phyloP scores from a whole-genome alignment of 1,139 yeast species.

The Sporopachydermia cereana region DNA sequence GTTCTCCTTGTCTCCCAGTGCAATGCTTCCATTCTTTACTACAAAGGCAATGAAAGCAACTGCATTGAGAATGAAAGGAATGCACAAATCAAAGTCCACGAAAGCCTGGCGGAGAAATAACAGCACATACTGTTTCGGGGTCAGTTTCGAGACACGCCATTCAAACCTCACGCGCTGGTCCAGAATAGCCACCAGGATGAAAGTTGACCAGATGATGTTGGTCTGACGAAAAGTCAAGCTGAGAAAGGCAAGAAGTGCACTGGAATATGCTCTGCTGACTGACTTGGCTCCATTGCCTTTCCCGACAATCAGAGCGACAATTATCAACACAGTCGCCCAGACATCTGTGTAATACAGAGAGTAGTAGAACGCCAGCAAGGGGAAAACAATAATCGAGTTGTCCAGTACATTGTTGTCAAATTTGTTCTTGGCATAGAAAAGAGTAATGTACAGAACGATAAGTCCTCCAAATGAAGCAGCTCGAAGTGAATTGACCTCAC shows the following conservation, averaged over 20 bases:
- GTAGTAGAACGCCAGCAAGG: conserved; percentile 62
- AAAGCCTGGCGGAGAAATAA: conserved; percentile 14
- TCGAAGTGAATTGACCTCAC: conserved; percentile 36
- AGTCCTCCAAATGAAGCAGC: conserved; percentile 58
- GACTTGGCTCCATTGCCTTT: conserved; percentile 17
- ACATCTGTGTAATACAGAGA: conserved; percentile 84
- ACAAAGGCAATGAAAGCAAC: conserved; percentile 45
- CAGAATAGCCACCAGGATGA: conserved; percentile 43
- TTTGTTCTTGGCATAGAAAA: conserved; percentile 9
- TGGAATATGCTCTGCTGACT: conserved; percentile 12
- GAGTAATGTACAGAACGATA: conserved; percentile 32
- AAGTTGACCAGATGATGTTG: conserved; percentile 75
- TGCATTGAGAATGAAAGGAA: conserved; percentile 47
- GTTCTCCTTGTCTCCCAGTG: conserved; percentile 82
- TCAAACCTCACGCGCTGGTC: conserved; percentile 34
- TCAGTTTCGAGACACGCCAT: conserved; percentile 5
- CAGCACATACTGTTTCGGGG: conserved; percentile 6
- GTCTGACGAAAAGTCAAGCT: conserved; percentile 75
- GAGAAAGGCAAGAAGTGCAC: conserved; percentile 19
- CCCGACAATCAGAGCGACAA: conserved; percentile 36
- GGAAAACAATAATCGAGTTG: conserved; percentile 39
- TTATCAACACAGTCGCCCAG: conserved; percentile 70
- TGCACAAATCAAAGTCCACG: conserved; percentile 16
- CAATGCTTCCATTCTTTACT: conserved; percentile 57
- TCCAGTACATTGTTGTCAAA: conserved; percentile 6